Evolutionary conservation across 164 flowering plant genomes (phyloP).

Genomic region (Cinnamomum micranthum): DNA sequence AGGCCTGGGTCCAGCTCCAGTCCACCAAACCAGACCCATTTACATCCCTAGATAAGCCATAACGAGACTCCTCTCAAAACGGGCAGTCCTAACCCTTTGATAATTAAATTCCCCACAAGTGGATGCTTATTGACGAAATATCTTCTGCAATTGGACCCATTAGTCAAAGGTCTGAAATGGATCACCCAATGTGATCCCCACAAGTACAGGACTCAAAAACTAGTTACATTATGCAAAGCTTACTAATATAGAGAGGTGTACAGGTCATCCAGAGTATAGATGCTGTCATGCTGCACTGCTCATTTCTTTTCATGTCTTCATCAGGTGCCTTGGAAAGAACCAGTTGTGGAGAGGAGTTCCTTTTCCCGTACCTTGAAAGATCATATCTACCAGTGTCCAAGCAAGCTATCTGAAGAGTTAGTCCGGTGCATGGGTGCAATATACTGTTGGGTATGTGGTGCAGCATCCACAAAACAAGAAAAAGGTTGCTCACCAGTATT

Average conservation of each 20-base stretch:
- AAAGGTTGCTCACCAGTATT: conserved; percentile 38
- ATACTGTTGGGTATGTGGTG: conserved; percentile 57
- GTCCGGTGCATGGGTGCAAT: conserved; percentile 77
- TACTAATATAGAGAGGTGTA: background rate
- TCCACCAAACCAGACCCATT: no score
- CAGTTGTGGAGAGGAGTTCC: background rate
- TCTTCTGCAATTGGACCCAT: no score
- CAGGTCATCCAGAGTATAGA: background rate
- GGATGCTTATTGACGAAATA: no score
- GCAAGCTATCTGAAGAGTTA: conserved; percentile 80
- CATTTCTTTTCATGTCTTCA: conserved; percentile 1
- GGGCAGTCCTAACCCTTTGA: no score
- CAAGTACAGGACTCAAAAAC: no score
- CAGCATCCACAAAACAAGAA: conserved; percentile 36
- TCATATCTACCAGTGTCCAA: conserved; percentile 73
- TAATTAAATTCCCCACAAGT: no score
- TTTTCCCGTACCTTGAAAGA: conserved; percentile 35
- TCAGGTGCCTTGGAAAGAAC: conserved; percentile 1
- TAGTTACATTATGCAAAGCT: no score
- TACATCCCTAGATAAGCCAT: no score
- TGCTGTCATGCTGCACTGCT: background rate
- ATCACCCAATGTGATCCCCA: no score
- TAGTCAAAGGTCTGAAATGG: no score
- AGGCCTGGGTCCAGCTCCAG: no score
- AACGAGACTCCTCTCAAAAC: no score